These are phyloP conservation scores for Fusarium chlamydosporum DNA, from an alignment of 2,329 filamentous ascomycete genomes.

Conservation along the genomic window DNA sequence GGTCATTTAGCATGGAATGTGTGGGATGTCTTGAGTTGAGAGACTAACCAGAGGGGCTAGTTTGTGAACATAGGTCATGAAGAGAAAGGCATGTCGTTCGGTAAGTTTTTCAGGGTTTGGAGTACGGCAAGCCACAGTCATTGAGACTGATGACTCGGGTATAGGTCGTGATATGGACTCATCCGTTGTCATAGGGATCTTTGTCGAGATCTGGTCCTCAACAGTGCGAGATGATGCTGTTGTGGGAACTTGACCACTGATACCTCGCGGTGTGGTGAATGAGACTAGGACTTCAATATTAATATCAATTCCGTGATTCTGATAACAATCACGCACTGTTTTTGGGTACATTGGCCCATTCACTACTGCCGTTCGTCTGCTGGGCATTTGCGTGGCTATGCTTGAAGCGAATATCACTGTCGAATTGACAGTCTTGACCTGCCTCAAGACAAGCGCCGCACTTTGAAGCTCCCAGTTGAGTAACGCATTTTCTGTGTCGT, in stretches of 20 bases:
- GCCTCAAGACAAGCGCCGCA: slow-evolving; percentile 19
- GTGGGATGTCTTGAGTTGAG: no score
- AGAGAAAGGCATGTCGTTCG: slow-evolving; percentile 4
- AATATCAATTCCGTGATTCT: no score
- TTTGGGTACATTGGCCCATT: background rate
- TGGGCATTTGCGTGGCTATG: background rate
- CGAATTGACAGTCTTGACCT: background rate
- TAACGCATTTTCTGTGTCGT: slow-evolving; percentile 15
- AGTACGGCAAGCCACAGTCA: no score
- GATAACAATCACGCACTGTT: background rate
- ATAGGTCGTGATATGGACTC: background rate
- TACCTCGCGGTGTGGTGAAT: background rate
- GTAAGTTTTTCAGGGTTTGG: background rate
- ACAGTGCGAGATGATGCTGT: no score
- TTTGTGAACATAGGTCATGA: slow-evolving; percentile 18
- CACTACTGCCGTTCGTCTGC: background rate
- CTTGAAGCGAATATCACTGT: slow-evolving; percentile 24
- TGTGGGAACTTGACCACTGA: background rate
- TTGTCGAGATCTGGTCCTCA: no score
- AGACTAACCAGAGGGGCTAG: slow-evolving; percentile 7
- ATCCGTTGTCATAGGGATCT: background rate
- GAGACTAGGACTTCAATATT: background rate
- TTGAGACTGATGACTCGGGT: background rate
- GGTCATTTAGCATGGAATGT: background rate
- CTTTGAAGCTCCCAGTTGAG: background rate